Evolutionary conservation across 176 grass and related monocot genomes (phyloP), one percentile per base, ranked within the genome.

Genomic region (Aegilops bicornis): DNA sequence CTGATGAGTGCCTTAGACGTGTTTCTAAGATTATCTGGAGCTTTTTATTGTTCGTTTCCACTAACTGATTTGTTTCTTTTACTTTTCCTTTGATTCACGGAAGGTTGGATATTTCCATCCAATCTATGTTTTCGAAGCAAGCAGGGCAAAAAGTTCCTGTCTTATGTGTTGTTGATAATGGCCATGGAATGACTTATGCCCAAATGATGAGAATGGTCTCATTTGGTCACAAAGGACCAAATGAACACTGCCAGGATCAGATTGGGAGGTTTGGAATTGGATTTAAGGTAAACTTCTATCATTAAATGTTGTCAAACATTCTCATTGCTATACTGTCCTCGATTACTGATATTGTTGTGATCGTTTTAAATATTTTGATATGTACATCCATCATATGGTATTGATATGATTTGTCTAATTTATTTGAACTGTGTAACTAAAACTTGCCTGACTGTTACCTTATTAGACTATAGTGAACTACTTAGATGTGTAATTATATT

Each of bases 231-330:
- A 94, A 86, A 83, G 75, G 87, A n/a, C 88, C 86, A 77, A 81
- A 85, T 58, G 59, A 60, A 72, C 33, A 90, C 48, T 19, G 48
- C 8, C 39, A 84, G 70, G 83, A 94, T 94, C 74, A 85, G 30
- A 90, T 94, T 64, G 95, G 95, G 20, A 88, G 83, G 81, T 97
- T 97, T 78, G 92, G 95, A 74, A 97, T 97, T 70, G 90, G 95
- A 76, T 94, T 97, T 87, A 97, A 97, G 89, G 94, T 96, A 71
- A 68, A 50, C 48, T 81, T 61, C 54, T 83, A 24, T 1, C 47
- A 68, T 20, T 33, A 8, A 68, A 65, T 19, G 1, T 20, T 1
- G 30, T 33, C 7, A 33, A 33, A 50, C 0, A 15, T 1, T 33
- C 14, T 33, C 30, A 4, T 33, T 35, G 14, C 1, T 68, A 33